Evolutionary conservation across 2,329 filamentous ascomycete genomes (phyloP).

Genomic region (Colletotrichum sp.): DNA sequence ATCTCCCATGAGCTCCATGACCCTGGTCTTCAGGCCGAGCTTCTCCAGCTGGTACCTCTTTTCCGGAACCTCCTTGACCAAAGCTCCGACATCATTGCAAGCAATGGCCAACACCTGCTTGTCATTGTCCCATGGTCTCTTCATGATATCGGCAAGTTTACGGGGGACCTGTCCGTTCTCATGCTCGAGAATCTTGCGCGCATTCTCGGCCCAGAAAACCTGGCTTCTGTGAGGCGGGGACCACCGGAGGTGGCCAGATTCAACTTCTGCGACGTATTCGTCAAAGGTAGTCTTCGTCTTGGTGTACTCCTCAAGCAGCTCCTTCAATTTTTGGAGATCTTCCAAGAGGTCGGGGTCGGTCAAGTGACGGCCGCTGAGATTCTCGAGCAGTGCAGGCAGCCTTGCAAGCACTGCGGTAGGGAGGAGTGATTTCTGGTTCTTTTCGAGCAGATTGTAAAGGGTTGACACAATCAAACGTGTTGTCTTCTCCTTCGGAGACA

Average conservation of each 20-base stretch:
- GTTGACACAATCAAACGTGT: conserved; percentile 90
- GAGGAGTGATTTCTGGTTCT: conserved; percentile 74
- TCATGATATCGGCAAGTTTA: conserved; percentile 85
- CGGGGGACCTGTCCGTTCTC: conserved; percentile 79
- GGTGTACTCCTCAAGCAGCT: conserved; percentile 69
- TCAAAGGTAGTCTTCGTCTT: conserved; percentile 80
- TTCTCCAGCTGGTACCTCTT: conserved; percentile 81
- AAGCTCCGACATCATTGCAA: conserved; percentile 87
- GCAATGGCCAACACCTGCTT: conserved; percentile 90
- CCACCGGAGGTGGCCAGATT: conserved; percentile 88
- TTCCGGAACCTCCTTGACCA: conserved; percentile 90
- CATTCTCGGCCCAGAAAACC: conserved; percentile 91
- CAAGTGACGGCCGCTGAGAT: conserved; percentile 65
- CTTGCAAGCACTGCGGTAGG: conserved; percentile 87
- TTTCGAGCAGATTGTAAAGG: conserved; percentile 80
- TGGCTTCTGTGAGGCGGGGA: conserved; percentile 87
- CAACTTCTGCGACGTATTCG: conserved; percentile 86
- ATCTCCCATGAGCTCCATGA: conserved; percentile 95
- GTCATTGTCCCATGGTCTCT: conserved; percentile 74
- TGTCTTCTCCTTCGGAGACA: conserved; percentile 98
- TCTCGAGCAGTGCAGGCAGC: conserved; percentile 71
- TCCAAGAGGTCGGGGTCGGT: conserved; percentile 68
- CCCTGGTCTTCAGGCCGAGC: conserved; percentile 80
- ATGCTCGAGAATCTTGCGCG: conserved; percentile 82
- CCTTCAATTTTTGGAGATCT: conserved; percentile 64